phyloP scores from a whole-genome alignment of 257 asterid genomes.

The Penstemon newberryi region DNA sequence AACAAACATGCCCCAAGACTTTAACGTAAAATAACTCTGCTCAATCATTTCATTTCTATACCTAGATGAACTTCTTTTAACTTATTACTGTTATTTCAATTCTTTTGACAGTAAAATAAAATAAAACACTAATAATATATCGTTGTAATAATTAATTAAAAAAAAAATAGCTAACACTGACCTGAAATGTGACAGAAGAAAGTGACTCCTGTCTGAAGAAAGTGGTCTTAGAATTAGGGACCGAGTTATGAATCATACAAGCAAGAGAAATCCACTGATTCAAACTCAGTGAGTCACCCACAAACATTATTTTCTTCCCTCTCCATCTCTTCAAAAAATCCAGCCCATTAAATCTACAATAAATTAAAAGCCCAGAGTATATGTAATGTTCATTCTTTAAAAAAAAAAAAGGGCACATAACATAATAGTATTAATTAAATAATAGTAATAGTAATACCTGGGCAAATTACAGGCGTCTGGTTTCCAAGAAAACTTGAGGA shows the following conservation, averaged over 20 bases:
- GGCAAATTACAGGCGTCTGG: conserved; percentile 62
- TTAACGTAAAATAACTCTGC: background rate
- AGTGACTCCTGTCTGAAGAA: conserved; percentile 40
- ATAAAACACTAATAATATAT: background rate
- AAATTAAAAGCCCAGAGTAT: background rate
- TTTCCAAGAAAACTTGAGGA: conserved; percentile 62
- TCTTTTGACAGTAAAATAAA: background rate
- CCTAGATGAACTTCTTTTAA: conserved; percentile 1
- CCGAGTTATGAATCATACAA: conserved; percentile 72
- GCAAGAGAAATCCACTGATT: conserved; percentile 73
- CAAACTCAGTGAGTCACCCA: conserved; percentile 82
- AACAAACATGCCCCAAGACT: too few species aligned
- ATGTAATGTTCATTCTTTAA: background rate
- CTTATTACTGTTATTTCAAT: too few species aligned
- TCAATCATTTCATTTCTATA: conserved; percentile 1
- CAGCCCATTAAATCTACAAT: conserved; percentile 58
- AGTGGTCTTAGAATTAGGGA: conserved; percentile 41
- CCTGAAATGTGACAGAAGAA: conserved; percentile 66
- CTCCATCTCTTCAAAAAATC: conserved; percentile 65
- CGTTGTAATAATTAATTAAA: background rate
- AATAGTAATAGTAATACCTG: conserved; percentile 35
- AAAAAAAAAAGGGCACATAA: background rate
- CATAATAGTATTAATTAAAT: background rate
- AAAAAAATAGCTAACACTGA: conserved; percentile 9
- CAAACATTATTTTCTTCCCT: conserved; percentile 79